phyloP scores from a whole-genome alignment of 176 grass and related monocot genomes.

The Bromus sterilis region DNA sequence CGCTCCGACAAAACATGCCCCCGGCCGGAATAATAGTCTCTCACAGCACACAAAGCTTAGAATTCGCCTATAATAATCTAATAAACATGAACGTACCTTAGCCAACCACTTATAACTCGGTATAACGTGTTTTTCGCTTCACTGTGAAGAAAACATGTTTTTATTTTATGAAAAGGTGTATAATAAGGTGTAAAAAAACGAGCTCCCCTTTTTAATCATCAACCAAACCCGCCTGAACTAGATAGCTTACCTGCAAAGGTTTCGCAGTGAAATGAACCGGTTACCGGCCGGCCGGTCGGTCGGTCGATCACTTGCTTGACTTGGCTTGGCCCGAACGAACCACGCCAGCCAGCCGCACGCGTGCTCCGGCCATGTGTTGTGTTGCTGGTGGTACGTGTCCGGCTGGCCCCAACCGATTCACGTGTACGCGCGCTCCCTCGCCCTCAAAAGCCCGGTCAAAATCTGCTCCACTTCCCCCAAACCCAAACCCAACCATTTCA shows the following conservation, averaged over 20 bases:
- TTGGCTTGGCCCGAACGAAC: not conserved
- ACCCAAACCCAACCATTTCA: not conserved
- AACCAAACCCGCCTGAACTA: not conserved
- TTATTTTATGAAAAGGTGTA: too few species aligned
- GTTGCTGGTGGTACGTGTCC: not conserved
- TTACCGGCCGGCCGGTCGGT: not conserved
- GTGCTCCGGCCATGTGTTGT: not conserved
- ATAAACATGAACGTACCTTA: too few species aligned
- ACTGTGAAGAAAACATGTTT: too few species aligned
- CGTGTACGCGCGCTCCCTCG: not conserved
- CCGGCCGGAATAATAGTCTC: too few species aligned
- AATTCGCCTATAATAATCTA: too few species aligned
- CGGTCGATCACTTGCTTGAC: too few species aligned
- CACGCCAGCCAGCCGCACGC: not conserved
- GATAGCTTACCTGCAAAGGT: not conserved
- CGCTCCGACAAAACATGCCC: too few species aligned
- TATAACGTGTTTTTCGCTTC: too few species aligned
- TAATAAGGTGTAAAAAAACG: too few species aligned
- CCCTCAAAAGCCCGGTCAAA: slow-evolving; percentile 24
- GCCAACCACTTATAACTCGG: too few species aligned
- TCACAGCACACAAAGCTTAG: too few species aligned
- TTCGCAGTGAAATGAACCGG: not conserved
- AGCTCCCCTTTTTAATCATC: too few species aligned
- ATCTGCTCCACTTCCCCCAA: slow-evolving; percentile 8
- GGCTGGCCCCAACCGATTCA: slow-evolving; percentile 14